phyloP scores from a whole-genome alignment of 2,329 filamentous ascomycete species.

The Ceratocystis destructans region DNA sequence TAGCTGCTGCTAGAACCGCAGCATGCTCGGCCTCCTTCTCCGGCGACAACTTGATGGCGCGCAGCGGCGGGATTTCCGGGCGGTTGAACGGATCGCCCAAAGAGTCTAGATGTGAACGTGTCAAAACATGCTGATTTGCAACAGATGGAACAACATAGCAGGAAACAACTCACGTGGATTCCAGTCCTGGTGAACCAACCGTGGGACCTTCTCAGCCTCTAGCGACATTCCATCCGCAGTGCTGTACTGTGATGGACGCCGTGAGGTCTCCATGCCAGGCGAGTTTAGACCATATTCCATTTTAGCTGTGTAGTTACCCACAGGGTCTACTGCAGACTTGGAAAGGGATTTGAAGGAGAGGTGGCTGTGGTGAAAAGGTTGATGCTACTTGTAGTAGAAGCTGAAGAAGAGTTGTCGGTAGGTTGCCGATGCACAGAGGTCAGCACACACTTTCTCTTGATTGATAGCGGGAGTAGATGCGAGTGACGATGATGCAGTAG shows the following conservation, averaged over 20 bases:
- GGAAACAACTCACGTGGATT: slow-evolving; percentile 3
- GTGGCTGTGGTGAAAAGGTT: not conserved
- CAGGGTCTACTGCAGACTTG: not conserved
- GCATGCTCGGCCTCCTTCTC: slow-evolving; percentile 11
- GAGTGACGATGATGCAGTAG: not conserved
- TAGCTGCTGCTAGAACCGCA: slow-evolving; percentile 1
- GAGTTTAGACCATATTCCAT: slow-evolving; percentile 12
- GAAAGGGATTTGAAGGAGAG: not conserved
- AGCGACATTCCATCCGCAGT: not conserved
- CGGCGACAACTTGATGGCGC: slow-evolving; percentile 5
- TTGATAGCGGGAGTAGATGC: not conserved
- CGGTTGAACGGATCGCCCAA: slow-evolving; percentile 16
- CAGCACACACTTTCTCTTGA: too few species aligned
- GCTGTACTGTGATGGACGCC: not conserved
- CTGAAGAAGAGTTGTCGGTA: not conserved
- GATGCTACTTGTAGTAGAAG: not conserved
- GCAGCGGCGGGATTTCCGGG: slow-evolving; percentile 11
- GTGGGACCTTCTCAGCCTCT: not conserved
- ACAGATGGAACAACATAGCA: too few species aligned
- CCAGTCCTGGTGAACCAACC: slow-evolving; percentile 5
- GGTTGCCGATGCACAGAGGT: not conserved
- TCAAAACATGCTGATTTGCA: not conserved
- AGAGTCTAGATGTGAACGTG: slow-evolving; percentile 1
- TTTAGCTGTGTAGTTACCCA: not conserved
- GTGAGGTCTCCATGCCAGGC: slow-evolving; percentile 6